These are phyloP conservation scores for Quercus aquifolioides DNA, from an alignment of 306 rosid species.

Conservation along the genomic window DNA sequence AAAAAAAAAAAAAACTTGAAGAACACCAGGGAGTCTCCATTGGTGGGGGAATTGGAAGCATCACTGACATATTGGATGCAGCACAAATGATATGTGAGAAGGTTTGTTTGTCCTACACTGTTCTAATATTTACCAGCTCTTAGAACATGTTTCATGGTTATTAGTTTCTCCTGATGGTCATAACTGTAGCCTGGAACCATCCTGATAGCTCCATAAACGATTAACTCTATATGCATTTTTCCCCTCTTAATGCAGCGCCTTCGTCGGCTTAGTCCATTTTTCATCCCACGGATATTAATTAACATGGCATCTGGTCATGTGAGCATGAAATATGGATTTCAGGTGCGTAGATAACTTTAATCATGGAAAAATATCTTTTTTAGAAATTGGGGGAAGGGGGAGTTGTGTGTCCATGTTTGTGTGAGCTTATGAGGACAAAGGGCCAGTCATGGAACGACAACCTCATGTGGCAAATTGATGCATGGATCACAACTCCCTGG, in stretches of 20 bases:
- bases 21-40: conserved; percentile 76
- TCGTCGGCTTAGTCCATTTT: conserved; percentile 97
- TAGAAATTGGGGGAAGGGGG: background rate
- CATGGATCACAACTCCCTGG: background rate
- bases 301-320: conserved; percentile 98
- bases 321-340: conserved; percentile 97
- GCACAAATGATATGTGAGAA: conserved; percentile 81
- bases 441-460: background rate
- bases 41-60: conserved; percentile 95
- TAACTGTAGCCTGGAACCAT: conserved; percentile 7
- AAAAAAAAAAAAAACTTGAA: conserved; percentile 6
- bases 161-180: conserved; percentile 11
- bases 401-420: background rate
- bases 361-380: conserved; percentile 3
- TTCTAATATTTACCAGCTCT: background rate
- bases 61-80: conserved; percentile 79
- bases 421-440: background rate
- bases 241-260: conserved; percentile 50
- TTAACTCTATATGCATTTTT: conserved; percentile 7
- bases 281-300: conserved; percentile 86
- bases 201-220: conserved; percentile 10
- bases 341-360: conserved; percentile 45
- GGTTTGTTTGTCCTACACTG: conserved; percentile 39
- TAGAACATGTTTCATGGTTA: conserved; percentile 1
- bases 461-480: background rate